Base-by-base conservation (phyloP, 2,329 filamentous ascomycete genomes). In the Myrmaecium sp. region DNA sequence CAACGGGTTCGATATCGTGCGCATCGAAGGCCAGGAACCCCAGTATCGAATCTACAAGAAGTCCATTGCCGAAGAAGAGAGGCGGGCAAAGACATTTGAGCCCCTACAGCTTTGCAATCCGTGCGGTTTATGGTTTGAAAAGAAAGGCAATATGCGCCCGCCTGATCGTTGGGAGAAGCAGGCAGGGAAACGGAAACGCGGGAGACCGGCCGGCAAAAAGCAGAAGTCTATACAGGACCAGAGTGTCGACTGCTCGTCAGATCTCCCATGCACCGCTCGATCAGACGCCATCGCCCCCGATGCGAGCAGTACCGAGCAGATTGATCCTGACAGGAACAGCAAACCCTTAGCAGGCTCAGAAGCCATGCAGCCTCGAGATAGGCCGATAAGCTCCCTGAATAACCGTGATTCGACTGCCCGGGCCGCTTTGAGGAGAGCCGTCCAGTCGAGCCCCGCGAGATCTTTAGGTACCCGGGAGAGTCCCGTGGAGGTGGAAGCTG, bases 121-220 rank as follows among this genome's bases (percentile, higher is more conserved):
- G 31, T 98, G 89, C 47, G 89, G 89, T 11, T 72, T 98, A 21
- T 98, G 83, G 82, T 74, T 98, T 39, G 73, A 74, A 33, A 95
- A 94, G 44, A 82, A 77, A 51, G 82, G 79, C 43, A 65, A 59
- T 14, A 89, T 92, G 59, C 74, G 89, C 6, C 89, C 89, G 3
- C 61, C 71, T 28, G 72, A 86, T 33, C 73, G 75, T 36, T 98
- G 86, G 86, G 75, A 76, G 4, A 31, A 35, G 28, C 44, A 44
- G 23, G 24, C 37, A 6, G 34, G 35, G 15, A 34, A 79, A 11
- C 27, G 28, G 65, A 30, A 56, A 61, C 17, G 55, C 6, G 36
- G 63, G 17, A 46, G 37, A 32, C 41, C 38, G 18, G 44, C 46
- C 28, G 40, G 41, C 11, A 45, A 42, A 30, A 39, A 41, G 26